Base-by-base conservation (phyloP, 495 filamentous ascomycete species). In the Barbatosphaeria neglecta region DNA sequence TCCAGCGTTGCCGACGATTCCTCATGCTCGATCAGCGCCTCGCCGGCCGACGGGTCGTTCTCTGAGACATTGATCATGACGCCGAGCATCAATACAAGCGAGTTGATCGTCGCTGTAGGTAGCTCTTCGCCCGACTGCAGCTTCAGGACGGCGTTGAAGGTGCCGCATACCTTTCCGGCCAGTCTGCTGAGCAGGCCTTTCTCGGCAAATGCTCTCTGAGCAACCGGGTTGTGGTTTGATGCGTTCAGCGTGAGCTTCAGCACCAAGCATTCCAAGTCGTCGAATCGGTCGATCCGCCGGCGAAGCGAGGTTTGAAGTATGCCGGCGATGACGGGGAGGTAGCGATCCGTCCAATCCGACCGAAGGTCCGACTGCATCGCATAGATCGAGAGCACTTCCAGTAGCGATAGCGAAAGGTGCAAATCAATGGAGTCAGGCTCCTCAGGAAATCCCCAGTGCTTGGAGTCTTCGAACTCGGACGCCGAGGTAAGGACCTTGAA, bases 41-140 rank as follows among this genome's bases (percentile, higher is more conserved):
- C 55, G 10, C 61, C 67, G 10, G 79, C 76, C 31, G 60, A 54
- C 27, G 80, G 68, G 44, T 78, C 85, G 52, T 82, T 80, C 55
- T 95, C 90, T 16, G 83, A 81, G 50, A 97, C 74, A 58, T 98
- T 98, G 56, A 92, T 94, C 58, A 95, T 77, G 44, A 84, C 78
- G 0, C 89, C 93, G 27, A 95, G 65, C 38, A 83, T 75, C 46
- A 96, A 70, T 42, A 95, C 80, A 17, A 95, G 74, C 19, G 74
- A 73, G 50, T 96, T 83, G 19, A 90, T 62, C 1, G 66, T 60
- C 20, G 62, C 60, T 4, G 64, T 56, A 17, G 60, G 51, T 45
- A 66, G 67, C 6, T 62, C 42, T 17, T 66, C 62, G 9, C 54
- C 59, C 33, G 59, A 56, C 37, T 65, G 58, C 38, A 64, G 66